Base-by-base conservation (phyloP, 2,329 filamentous ascomycete genomes). In the Scedosporium minutisporum region DNA sequence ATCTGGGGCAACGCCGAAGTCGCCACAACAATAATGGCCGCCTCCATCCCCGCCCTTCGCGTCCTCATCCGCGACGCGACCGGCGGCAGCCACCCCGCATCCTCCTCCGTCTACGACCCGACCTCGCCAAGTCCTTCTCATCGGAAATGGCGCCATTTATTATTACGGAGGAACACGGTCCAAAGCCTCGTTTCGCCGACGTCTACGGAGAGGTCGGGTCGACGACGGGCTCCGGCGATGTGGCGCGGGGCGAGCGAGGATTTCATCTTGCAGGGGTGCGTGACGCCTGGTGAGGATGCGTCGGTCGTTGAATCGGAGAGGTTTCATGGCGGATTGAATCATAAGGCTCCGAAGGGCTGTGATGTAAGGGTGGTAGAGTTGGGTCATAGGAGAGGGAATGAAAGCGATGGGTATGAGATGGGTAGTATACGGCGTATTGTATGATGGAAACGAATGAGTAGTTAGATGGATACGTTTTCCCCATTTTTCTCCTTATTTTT, bases 1-100 rank as follows among this genome's bases (percentile, higher is more conserved):
- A 63, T 65, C 46, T 67, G 65, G 66, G 62, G 64, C 21, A 65
- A 63, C 10, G 65, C 65, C n/a, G 66, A 67, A 51, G 65, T 65
- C 27, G 64, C 65, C 18, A 64, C 65, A 14, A 64, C 66, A 16
- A 66, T 66, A 48, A 65, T 67, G 60, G 66, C 66, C 42, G 65
- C 63, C 63, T 65, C 65, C 6, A 65, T 65, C 51, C 65, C 65
- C 12, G 64, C 62, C 18, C 65, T 66, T 6, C 65, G 65, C 4
- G 65, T 65, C 29, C 65, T 66, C 12, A 10, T 66, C 29, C 65
- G 65, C 4, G 62, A 66, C 4, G 64, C 27, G 10, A n/a, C 25
- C 16, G 16, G 27, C 27, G 51, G 51, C 27, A 9, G 16, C 55
- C 6, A 33, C n/a, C 14, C 55, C 27, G 25, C 55, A 18, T n/a